phyloP scores from a whole-genome alignment of 2,329 filamentous ascomycete species.

The Gnomoniopsis smithogilvyi region DNA sequence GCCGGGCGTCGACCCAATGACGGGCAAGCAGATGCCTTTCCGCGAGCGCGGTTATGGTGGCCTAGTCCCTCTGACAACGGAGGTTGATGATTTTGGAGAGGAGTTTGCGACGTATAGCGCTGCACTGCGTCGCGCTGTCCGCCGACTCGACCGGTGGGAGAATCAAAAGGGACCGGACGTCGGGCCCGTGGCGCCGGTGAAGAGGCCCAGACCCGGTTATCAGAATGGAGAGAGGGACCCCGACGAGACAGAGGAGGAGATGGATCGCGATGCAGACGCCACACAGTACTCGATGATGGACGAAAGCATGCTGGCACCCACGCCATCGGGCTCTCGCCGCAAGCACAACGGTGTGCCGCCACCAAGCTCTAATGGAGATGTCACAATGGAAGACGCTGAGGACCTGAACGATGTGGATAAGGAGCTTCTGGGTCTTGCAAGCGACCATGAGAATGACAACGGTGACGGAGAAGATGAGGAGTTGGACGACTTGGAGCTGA shows the following conservation, averaged over 20 bases:
- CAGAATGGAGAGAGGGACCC: slow-evolving; percentile 27
- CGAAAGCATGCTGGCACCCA: slow-evolving; percentile 12
- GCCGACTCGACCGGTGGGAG: slow-evolving; percentile 70
- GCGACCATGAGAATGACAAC: slow-evolving; percentile 40
- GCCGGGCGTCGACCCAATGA: slow-evolving; percentile 15
- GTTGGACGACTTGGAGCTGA: slow-evolving; percentile 36
- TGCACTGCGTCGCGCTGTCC: slow-evolving; percentile 58
- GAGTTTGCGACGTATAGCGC: slow-evolving; percentile 66
- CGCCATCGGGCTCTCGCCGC: not conserved
- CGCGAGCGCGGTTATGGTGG: slow-evolving; percentile 60
- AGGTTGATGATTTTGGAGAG: slow-evolving; percentile 74
- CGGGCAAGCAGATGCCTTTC: slow-evolving; percentile 35
- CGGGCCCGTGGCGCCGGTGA: slow-evolving; percentile 45
- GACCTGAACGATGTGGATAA: slow-evolving; percentile 53
- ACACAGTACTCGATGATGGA: slow-evolving; percentile 17
- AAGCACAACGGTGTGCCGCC: slow-evolving; percentile 10
- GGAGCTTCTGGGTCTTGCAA: slow-evolving; percentile 45
- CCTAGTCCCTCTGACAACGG: slow-evolving; percentile 56
- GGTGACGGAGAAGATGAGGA: slow-evolving; percentile 46
- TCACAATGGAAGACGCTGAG: slow-evolving; percentile 44
- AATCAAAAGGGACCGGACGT: slow-evolving; percentile 40
- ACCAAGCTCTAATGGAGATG: slow-evolving; percentile 36
- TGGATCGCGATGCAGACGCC: slow-evolving; percentile 28
- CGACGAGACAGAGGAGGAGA: slow-evolving; percentile 32
- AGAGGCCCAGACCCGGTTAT: slow-evolving; percentile 31